phyloP scores from a whole-genome alignment of 106 monocot species.

The Allium fistulosum region DNA sequence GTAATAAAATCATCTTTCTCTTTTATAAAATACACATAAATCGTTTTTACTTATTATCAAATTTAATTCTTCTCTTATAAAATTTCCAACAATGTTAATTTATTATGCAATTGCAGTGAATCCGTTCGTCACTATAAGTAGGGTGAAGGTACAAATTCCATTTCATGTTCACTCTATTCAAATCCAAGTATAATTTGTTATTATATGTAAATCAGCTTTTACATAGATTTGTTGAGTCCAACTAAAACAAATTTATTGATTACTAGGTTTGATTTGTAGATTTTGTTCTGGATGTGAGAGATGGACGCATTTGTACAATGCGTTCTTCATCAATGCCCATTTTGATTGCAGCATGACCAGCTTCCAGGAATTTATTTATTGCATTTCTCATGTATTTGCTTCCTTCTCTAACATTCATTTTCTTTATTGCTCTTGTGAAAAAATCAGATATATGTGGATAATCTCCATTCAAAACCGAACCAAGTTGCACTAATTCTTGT shows the following conservation, averaged over 20 bases:
- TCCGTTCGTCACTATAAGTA: no score
- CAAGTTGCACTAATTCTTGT: constrained; percentile 53
- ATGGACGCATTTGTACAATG: constrained; percentile 29
- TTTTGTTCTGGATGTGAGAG: neutral
- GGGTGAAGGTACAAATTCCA: no score
- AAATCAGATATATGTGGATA: constrained; percentile 15
- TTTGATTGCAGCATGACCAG: constrained; percentile 28
- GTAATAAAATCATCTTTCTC: no score
- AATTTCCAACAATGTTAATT: no score
- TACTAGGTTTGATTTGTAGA: no score
- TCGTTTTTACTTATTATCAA: no score
- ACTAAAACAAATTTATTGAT: no score
- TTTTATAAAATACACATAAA: no score
- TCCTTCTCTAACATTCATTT: constrained; percentile 74
- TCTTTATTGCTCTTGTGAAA: constrained; percentile 14
- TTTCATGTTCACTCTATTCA: no score
- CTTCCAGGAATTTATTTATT: constrained; percentile 35
- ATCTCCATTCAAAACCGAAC: constrained; percentile 43
- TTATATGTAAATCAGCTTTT: neutral
- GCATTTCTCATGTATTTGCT: constrained; percentile 37
- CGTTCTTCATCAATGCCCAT: constrained; percentile 29
- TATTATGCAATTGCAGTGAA: no score
- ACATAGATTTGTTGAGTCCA: neutral
- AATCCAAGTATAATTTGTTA: no score
- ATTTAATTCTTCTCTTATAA: no score